Evolutionary conservation across 2,329 filamentous ascomycete genomes (phyloP), one percentile per base, ranked within the genome.

Genomic region (Penicillium occitanis): DNA sequence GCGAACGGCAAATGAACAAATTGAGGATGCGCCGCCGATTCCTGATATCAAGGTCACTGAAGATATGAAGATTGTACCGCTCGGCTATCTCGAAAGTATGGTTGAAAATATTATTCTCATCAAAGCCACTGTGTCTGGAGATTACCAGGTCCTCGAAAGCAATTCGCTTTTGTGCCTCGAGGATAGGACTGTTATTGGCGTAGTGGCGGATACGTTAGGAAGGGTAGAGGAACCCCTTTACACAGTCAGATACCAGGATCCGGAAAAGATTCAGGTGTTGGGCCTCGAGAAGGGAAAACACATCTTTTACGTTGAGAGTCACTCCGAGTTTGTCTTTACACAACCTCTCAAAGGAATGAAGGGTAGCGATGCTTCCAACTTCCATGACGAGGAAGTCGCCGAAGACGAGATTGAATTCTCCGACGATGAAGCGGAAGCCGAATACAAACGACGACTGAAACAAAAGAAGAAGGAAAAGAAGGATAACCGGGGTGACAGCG

Each of bases 381-480:
- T 97, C 64, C 91, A 97, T 77, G 95, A 98, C 71, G 95, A 99
- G 77, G 94, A 98, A 79, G 86, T 93, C 7, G 88, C 81, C 17
- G 90, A 91, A 37, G 91, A 96, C 44, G 94, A 98, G 75, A 86
- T 92, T 71, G 95, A 98, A 75, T 98, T 98, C 76, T 97, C 94
- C 0, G 95, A 99, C 71, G 95, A 99, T 73, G 95, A 99, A 79
- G 91, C 91, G 71, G 95, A 99, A 78, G 90, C 90, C 7, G 91
- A 93, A 71, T 88, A 92, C 75, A 96, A 90, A 80, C 82, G 86
- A 65, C 84, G 85, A 67, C 72, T 87, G 62, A 93, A 93, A 78
- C 85, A 88, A 69, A 90, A 90, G 78, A 87, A 85, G 72, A 81
- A 83, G 67, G 82, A 81, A 63, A 86, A 83, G 73, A 82, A 82